Percentiles rank a stretch among this genome's conserved stretches.
phyloP scores from a whole-genome alignment of 2,329 filamentous ascomycete species.

The Lecanicillium sp. region DNA sequence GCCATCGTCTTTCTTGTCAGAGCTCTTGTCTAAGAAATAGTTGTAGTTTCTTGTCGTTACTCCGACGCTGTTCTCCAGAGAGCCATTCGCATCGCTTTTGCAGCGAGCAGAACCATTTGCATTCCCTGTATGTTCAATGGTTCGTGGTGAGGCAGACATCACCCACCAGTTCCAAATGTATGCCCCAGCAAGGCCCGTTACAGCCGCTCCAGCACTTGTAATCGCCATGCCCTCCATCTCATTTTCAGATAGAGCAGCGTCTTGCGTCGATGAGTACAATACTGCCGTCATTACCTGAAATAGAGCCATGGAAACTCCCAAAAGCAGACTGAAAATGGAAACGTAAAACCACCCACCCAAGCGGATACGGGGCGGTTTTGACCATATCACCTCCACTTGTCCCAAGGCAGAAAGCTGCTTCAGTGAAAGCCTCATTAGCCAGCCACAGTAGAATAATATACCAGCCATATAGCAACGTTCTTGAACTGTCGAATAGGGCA shows the following conservation, averaged over 20 bases:
- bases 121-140: not conserved
- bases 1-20: too few species aligned
- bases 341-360: not conserved
- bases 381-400: not conserved
- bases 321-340: constrained; percentile 4
- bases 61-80: too few species aligned
- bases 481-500: not conserved
- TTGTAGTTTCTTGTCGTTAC: too few species aligned
- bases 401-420: not conserved
- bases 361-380: too few species aligned
- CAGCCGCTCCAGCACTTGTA: constrained; percentile 1
- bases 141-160: not conserved
- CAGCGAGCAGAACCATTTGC: too few species aligned
- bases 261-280: not conserved
- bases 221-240: constrained; percentile 1
- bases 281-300: not conserved
- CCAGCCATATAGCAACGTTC: not conserved
- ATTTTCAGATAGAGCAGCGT: not conserved
- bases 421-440: not conserved
- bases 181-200: constrained; percentile 4
- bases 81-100: too few species aligned
- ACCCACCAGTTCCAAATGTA: not conserved
- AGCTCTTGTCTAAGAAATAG: too few species aligned
- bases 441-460: constrained; percentile 3
- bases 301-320: constrained; percentile 2